Base-by-base conservation (phyloP, 1,284 basidiomycete genomes). In the Cystobasidium sp. region DNA sequence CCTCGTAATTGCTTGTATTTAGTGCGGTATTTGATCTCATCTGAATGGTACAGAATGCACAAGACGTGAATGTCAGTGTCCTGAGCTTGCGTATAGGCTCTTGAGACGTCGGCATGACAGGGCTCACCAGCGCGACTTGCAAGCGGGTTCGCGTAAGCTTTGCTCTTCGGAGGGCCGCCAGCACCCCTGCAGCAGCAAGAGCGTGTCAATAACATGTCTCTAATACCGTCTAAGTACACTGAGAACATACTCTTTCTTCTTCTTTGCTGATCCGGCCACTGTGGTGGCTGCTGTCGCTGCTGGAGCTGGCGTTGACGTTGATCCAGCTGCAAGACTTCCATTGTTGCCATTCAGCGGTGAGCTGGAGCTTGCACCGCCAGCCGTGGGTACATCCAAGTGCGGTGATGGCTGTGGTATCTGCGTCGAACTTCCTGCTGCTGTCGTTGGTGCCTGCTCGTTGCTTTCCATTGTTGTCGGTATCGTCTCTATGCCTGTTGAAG, bases 1-100 rank as follows among this genome's bases (percentile, higher is more conserved):
- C 88, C 87, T 82, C 93, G 94, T 78, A 95, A 85, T 76, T 95
- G 92, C 82, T 89, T 92, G 85, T 94, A 94, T 84, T 95, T 95
- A 80, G 87, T 86, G 75, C 91, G 88, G 82, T 95, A 95, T 83
- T 93, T 94, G 80, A 87, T 87, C 81, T 94, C 93, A 82, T 95
- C 92, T 64, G 89, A 20, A 49, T 20, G n/a, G 31, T 1, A 18
- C 7, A 37, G 5, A 2, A 22, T 7, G 2, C n/a, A 16, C 6
- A 41, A 62, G 53, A n/a, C 31, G 20, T 0, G 2, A 22, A 2
- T 65, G 43, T 65, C 39, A 49, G 18, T 6, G 4, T 41, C 4
- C 59, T 31, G 10, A 10, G 22, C 22, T 12, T 62, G 59, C 37
- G 10, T 18, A 18, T 14, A 20, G 10, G 18, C 59, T 41, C 2